Conservation (phyloP, 331 rosid genomes). For the Malus hybrid region DNA sequence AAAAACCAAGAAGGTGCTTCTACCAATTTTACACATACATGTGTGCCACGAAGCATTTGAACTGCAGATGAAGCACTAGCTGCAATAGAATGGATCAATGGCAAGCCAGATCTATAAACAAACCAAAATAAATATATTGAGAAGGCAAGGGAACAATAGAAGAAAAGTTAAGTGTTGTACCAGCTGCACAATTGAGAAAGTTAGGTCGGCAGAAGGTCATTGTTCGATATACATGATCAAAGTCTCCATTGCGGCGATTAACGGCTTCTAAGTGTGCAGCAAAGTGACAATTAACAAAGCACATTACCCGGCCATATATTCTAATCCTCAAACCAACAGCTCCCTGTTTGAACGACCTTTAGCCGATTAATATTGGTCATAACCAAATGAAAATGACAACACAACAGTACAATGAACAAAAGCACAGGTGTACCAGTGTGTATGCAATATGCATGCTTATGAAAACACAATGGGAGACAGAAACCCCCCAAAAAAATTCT, state of each 20-base stretch:
- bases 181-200: conserved; percentile 48
- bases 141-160: conserved; percentile 42
- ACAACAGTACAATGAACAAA: background rate
- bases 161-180: conserved; percentile 49
- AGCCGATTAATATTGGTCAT: conserved; percentile 23
- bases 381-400: background rate
- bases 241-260: conserved; percentile 88
- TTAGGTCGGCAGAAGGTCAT: conserved; percentile 73
- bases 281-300: conserved; percentile 96
- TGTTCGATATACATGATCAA: conserved; percentile 81
- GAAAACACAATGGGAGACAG: background rate
- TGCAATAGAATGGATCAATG: conserved; percentile 77
- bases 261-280: conserved; percentile 98
- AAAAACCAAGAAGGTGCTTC: conserved; percentile 17
- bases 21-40: conserved; percentile 47
- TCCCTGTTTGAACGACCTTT: conserved; percentile 66
- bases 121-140: conserved; percentile 44
- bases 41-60: conserved; percentile 50
- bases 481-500: background rate
- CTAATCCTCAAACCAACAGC: conserved; percentile 97
- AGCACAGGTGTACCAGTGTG: background rate
- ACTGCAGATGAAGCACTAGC: conserved; percentile 68
- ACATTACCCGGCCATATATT: conserved; percentile 68
- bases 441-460: background rate
- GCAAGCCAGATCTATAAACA: conserved; percentile 70